phyloP scores from a whole-genome alignment of 305 asterid species.

The Lippia alba region DNA sequence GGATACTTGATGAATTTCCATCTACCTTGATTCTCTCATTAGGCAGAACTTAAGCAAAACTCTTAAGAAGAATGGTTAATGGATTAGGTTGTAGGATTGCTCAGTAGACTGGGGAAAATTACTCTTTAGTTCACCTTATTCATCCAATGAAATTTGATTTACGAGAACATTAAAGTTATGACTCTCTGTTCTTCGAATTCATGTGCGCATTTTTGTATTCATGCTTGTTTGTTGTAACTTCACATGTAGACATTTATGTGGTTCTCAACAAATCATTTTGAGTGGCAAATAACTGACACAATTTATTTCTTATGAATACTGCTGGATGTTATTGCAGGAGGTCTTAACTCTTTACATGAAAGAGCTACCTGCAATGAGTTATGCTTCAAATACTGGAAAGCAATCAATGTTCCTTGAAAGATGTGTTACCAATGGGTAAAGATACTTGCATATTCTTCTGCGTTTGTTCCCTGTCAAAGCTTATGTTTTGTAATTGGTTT shows the following conservation, averaged over 20 bases:
- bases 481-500: slow-evolving; percentile 7
- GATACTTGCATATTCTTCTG: slow-evolving; percentile 1
- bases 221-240: no score
- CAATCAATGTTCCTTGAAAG: slow-evolving; percentile 75
- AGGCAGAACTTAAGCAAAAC: no score
- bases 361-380: slow-evolving; percentile 91
- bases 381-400: slow-evolving; percentile 94
- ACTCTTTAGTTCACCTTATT: no score
- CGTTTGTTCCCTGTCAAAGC: slow-evolving; percentile 18
- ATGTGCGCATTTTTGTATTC: no score
- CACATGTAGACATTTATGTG: neutral
- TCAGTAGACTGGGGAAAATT: no score
- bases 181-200: no score
- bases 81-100: no score
- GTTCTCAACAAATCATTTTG: slow-evolving; percentile 12
- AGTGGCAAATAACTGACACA: neutral
- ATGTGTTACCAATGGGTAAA: slow-evolving; percentile 89
- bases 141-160: no score
- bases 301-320: slow-evolving; percentile 8
- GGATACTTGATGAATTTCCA: no score
- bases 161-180: neutral
- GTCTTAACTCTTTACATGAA: slow-evolving; percentile 63
- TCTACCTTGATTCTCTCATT: no score
- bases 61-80: no score
- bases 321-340: slow-evolving; percentile 54